Evolutionary conservation across 2,329 filamentous ascomycete genomes (phyloP).

Genomic region (Corniculantispora saksenae): DNA sequence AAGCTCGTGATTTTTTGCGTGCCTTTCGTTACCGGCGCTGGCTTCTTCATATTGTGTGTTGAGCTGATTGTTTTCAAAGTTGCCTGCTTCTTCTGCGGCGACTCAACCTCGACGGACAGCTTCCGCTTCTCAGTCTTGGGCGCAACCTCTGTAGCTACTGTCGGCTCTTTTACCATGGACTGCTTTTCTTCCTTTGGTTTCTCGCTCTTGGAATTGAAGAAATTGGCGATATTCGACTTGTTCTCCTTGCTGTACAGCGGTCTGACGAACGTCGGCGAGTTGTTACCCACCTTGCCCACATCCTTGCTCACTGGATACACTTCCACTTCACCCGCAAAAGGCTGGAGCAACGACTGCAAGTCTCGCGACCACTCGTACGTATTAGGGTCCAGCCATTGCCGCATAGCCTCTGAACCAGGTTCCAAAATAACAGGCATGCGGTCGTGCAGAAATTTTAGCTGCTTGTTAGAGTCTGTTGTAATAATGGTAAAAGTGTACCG

Average conservation of each 20-base stretch:
- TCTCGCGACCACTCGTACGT: slow-evolving; percentile 74
- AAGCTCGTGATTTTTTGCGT: slow-evolving; percentile 12
- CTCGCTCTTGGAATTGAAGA: slow-evolving; percentile 56
- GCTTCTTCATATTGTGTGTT: slow-evolving; percentile 2
- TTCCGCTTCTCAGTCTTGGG: background rate
- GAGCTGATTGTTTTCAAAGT: background rate
- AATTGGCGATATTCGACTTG: slow-evolving; percentile 91
- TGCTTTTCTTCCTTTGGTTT: background rate
- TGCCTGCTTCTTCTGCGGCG: background rate
- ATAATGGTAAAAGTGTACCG: slow-evolving; percentile 91
- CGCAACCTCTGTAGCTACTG: background rate
- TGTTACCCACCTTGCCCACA: slow-evolving; percentile 92
- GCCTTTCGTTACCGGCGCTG: background rate
- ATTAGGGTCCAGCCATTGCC: slow-evolving; percentile 75
- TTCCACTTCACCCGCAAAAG: slow-evolving; percentile 76
- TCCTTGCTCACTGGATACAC: slow-evolving; percentile 85
- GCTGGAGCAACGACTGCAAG: slow-evolving; percentile 76
- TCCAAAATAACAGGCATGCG: slow-evolving; percentile 95
- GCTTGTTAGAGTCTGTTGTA: slow-evolving; percentile 82
- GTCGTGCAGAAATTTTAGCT: slow-evolving; percentile 85
- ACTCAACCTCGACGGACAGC: background rate
- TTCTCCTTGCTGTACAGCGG: slow-evolving; percentile 84
- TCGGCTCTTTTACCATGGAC: background rate
- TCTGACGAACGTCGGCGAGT: slow-evolving; percentile 79
- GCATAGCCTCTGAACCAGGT: slow-evolving; percentile 68